Base-by-base conservation (phyloP, 2,329 filamentous ascomycete species). In the Coniochaeta sp. region DNA sequence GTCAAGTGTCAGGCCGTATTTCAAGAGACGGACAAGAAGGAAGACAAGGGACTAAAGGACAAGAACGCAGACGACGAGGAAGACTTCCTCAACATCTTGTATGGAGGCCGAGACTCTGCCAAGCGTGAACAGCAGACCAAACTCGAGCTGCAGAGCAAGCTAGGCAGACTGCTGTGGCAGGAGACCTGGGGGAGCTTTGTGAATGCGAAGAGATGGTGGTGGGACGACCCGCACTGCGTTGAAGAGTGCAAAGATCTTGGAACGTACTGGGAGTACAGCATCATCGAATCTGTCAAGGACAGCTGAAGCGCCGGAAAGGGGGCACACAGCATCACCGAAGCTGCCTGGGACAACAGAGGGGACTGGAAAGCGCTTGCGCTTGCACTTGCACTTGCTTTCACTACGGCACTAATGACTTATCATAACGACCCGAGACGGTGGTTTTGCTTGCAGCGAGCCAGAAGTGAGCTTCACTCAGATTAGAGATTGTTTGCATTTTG, bases 141-240 rank as follows among this genome's bases (percentile, higher is more conserved):
- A 63, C 74, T 71, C 1, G 77, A 85, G 66, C 73, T 87, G 3
- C 78, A 79, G 60, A 81, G 76, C 60, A 69, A 80, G 1, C 75
- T 83, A 1, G 83, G 82, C 0, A 77, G 82, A 38, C 79, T 83
- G 74, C 71, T 88, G 19, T 88, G 85, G 85, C 77, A 78, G 66
- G 80, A 86, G 65, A 77, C 84, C 14, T 88, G 84, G 85, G 84
- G 84, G 0, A 67, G 68, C 3, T 80, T 77, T 61, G 77, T 85
- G 9, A 76, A 74, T 2, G 76, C 76, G 0, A 70, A 77, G 7
- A 73, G 68, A 50, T 86, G 83, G 83, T 88, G 85, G 85, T 87
- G 84, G 84, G 82, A 87, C 47, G 80, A 86, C 34, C 70, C 74
- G 14, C 75, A 71, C 1, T 83, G 82, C 60, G 71, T 84, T 1